Conservation (phyloP, 2,329 filamentous ascomycete species). For the Eutypa lata region DNA sequence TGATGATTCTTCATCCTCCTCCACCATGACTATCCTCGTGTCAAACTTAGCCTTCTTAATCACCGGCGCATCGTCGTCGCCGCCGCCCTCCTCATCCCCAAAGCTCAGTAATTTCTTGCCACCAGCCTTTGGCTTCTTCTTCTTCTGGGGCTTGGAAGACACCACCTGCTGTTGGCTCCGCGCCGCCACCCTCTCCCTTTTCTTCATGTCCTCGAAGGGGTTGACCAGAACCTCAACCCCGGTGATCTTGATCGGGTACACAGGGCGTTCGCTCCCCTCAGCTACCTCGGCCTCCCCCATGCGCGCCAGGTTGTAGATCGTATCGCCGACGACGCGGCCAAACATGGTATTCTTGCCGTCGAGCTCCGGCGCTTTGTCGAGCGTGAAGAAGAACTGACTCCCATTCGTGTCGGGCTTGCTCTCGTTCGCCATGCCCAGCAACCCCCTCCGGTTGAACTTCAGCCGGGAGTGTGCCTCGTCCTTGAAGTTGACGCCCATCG, state of each 20-base stretch:
- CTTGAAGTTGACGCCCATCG: conserved; percentile 58
- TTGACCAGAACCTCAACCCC: conserved; percentile 74
- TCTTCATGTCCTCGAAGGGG: conserved; percentile 78
- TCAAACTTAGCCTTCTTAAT: conserved; percentile 78
- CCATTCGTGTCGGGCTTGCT: conserved; percentile 76
- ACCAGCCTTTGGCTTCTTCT: conserved; percentile 70
- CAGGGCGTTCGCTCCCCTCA: conserved; percentile 73
- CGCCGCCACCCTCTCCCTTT: conserved; percentile 56
- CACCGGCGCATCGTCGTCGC: conserved; percentile 53
- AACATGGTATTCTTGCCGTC: conserved; percentile 91
- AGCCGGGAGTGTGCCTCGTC: conserved; percentile 92
- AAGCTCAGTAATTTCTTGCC: conserved; percentile 79
- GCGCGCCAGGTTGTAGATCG: conserved; percentile 92
- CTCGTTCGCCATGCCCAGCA: conserved; percentile 95
- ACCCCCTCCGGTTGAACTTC: conserved; percentile 86
- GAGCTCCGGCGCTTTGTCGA: conserved; percentile 80
- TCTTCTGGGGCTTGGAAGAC: conserved; percentile 44
- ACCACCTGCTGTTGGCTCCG: conserved; percentile 43
- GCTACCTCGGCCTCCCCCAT: conserved; percentile 86
- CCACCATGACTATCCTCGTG: conserved; percentile 65
- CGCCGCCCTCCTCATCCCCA: conserved; percentile 64
- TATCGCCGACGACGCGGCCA: conserved; percentile 86
- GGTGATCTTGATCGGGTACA: conserved; percentile 81
- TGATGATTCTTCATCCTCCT: conserved; percentile 38
- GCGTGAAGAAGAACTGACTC: conserved; percentile 95